These are phyloP conservation scores for Chrysoporthe puriensis DNA, from an alignment of 2,329 filamentous ascomycete species.

Conservation along the genomic window DNA sequence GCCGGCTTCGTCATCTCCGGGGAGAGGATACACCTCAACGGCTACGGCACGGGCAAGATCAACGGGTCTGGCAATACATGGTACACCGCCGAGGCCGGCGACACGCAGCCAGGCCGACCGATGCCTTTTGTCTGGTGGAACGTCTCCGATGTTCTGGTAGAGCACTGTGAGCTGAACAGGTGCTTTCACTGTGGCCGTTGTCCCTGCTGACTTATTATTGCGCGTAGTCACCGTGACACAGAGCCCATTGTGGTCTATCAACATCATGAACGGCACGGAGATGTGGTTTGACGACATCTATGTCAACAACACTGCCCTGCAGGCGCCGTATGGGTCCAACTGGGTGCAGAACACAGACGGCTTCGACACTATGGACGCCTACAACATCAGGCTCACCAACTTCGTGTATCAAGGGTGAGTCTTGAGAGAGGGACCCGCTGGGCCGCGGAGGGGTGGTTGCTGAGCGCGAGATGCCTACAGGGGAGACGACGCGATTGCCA, in stretches of 20 bases:
- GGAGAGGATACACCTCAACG: slow-evolving; percentile 53
- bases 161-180: slow-evolving; percentile 41
- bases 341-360: slow-evolving; percentile 63
- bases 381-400: slow-evolving; percentile 53
- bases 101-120: slow-evolving; percentile 53
- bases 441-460: background rate
- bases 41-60: slow-evolving; percentile 56
- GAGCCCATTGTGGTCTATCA: slow-evolving; percentile 56
- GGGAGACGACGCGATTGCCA: slow-evolving; percentile 60
- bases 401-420: slow-evolving; percentile 53
- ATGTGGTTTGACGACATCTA: slow-evolving; percentile 55
- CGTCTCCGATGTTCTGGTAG: slow-evolving; percentile 56
- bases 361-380: slow-evolving; percentile 59
- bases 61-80: slow-evolving; percentile 58
- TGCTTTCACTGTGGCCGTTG: background rate
- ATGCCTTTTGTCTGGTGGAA: slow-evolving; percentile 65
- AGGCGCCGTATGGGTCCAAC: slow-evolving; percentile 54
- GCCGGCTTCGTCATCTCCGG: slow-evolving; percentile 57
- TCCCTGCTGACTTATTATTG: background rate
- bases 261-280: slow-evolving; percentile 61
- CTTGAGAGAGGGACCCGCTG: background rate
- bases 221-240: slow-evolving; percentile 49
- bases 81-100: slow-evolving; percentile 53
- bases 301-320: slow-evolving; percentile 52
- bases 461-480: slow-evolving; percentile 9